Conservation (phyloP, 805 yeast genomes). For the Saccharomycopsis fibuligera region DNA sequence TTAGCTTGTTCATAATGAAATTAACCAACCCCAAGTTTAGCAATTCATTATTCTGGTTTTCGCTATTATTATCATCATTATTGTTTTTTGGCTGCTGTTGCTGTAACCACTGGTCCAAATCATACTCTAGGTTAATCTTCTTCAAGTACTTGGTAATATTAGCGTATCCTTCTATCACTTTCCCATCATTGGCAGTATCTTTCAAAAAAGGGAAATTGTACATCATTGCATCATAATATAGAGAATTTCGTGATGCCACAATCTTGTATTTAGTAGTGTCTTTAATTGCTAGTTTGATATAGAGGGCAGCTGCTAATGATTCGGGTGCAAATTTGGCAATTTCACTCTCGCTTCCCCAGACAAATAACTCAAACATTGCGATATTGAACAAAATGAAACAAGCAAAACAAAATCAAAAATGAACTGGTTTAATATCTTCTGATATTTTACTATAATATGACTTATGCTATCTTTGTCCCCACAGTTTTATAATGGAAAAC, state of each 20-base stretch:
- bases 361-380: slow-evolving; percentile 10
- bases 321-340: slow-evolving; percentile 14
- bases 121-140: slow-evolving; percentile 1
- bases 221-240: slow-evolving; percentile 2
- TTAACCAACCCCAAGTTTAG: slow-evolving; percentile 5
- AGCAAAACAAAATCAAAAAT: too few relatives aligned
- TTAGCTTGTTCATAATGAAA: slow-evolving; percentile 10
- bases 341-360: slow-evolving; percentile 17
- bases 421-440: too few relatives aligned
- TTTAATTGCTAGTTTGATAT: slow-evolving; percentile 6
- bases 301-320: slow-evolving; percentile 16
- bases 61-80: neutral
- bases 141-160: slow-evolving; percentile 12
- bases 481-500: too few relatives aligned
- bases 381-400: too few relatives aligned
- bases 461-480: too few relatives aligned
- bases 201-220: slow-evolving; percentile 16
- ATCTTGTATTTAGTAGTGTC: neutral
- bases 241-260: slow-evolving; percentile 4
- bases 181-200: slow-evolving; percentile 2
- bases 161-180: slow-evolving; percentile 13
- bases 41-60: neutral
- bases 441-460: too few relatives aligned
- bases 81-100: neutral
- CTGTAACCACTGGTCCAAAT: slow-evolving; percentile 3